Percentiles rank a stretch among this genome's conserved stretches.
Evolutionary conservation across 192 early-diverging fungal species (phyloP).

Genomic region (Chytriomyces sp.): DNA sequence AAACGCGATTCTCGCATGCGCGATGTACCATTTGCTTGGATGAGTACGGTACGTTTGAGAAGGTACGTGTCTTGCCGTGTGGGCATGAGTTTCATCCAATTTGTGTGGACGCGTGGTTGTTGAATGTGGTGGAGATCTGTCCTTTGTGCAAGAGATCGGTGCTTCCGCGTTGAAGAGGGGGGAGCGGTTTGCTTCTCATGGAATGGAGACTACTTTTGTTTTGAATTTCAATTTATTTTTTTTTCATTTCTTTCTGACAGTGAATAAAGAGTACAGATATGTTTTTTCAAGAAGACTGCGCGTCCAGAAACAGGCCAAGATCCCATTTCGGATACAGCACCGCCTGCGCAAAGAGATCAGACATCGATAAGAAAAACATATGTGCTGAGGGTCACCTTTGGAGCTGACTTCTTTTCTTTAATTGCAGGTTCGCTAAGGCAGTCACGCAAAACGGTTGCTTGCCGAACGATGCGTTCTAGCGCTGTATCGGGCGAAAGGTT

Average conservation of each 20-base stretch:
- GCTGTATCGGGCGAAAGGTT: slow-evolving; percentile 53
- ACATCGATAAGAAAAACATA: background rate
- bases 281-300: background rate
- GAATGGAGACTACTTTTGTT: too few relatives aligned
- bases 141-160: too few relatives aligned
- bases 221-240: background rate
- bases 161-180: too few relatives aligned
- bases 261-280: background rate
- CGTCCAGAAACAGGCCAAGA: background rate
- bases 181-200: too few relatives aligned
- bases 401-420: slow-evolving; percentile 46
- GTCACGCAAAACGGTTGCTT: slow-evolving; percentile 63
- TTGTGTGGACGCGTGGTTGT: too few relatives aligned
- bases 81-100: too few relatives aligned
- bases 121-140: too few relatives aligned
- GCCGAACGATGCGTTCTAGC: slow-evolving; percentile 64
- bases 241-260: background rate
- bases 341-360: slow-evolving; percentile 2
- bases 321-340: slow-evolving; percentile 29
- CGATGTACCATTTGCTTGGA: too few relatives aligned
- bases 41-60: too few relatives aligned
- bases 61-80: too few relatives aligned
- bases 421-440: slow-evolving; percentile 42
- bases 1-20: too few relatives aligned
- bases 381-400: background rate